Evolutionary conservation across 2,329 filamentous ascomycete species (phyloP), one percentile per base, ranked within the genome.

Genomic region (Aureobasidium sp.): DNA sequence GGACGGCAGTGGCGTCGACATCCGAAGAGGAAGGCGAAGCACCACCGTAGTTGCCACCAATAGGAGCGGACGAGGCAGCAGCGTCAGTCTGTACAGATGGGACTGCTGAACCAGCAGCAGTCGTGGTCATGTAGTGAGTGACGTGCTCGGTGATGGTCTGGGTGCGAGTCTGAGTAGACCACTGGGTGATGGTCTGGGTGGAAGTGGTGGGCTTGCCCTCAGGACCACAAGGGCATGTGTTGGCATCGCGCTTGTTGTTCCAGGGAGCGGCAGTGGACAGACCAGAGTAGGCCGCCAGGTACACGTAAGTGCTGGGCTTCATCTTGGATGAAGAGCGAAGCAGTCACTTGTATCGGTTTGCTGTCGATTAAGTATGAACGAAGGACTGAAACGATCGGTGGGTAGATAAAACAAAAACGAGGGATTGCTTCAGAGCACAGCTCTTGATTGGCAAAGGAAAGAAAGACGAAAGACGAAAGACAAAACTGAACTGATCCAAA

Each of bases 371-470:
- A 30, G 29, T 25, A 42, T 48, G 21, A 39, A 58, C 27, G 54
- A 58, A 13, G 21, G 54, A 58, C 39, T 58, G 15, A 29, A 58
- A 58, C 32, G 54, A 58, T 58, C n/a, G 52, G 11, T 29, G 36
- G 37, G 16, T 37, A n/a, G 25, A 47, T 44, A 34, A 25, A 59
- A 59, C 45, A 59, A 42, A 59, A 50, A 50, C 57, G 45, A 42
- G n/a, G 37, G n/a, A 21, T 29, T 41, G 45, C 44, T 32, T 49
- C 57, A 59, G 57, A 59, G 57, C 57, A 59, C 54, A 59, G 45
- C 57, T 59, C 57, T 49, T 42, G 57, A 41, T 48, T 48, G 25
- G 42, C 54, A 48, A 58, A 49, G 44, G 42, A 39, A 59, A 25
- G 55, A 59, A 59, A 41, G 55, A 49, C 53, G 41, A 57, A 25